Conservation (phyloP, 1,284 basidiomycete species). For the Malassezia equina region DNA sequence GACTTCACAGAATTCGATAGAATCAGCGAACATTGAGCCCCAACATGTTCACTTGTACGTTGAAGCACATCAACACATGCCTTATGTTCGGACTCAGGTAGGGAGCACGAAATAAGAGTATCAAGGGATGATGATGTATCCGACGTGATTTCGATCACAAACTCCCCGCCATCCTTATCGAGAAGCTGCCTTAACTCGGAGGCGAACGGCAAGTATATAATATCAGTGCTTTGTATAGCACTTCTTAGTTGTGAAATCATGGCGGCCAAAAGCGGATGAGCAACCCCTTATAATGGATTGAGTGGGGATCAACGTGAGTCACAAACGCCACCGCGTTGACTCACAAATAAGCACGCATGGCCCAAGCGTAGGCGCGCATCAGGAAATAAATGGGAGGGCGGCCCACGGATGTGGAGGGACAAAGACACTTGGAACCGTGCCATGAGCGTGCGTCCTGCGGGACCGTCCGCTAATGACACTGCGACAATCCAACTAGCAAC, state of each 20-base stretch:
- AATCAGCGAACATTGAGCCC: neutral
- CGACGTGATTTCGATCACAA: neutral
- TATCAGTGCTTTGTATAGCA: neutral
- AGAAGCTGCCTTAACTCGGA: neutral
- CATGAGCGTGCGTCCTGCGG: neutral
- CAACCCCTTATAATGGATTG: neutral
- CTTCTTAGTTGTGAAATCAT: neutral
- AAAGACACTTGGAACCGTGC: neutral
- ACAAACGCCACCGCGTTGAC: neutral
- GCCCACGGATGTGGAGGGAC: neutral
- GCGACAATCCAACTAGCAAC: neutral
- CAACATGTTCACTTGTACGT: neutral
- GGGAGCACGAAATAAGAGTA: neutral
- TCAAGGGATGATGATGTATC: neutral
- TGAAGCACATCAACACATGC: neutral
- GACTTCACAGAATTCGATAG: conserved; percentile 7
- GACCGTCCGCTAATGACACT: neutral
- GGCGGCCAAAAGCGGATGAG: neutral
- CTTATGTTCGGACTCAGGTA: neutral
- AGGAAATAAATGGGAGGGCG: neutral
- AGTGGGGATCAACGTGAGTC: neutral
- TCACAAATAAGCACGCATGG: neutral
- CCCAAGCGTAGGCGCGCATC: neutral
- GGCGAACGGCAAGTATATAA: neutral
- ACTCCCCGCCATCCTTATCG: conserved; percentile 3